Percentiles rank a stretch among this genome's conserved stretches.
phyloP scores from a whole-genome alignment of 2,329 filamentous ascomycete genomes.

The Furcasterigmium sp. region DNA sequence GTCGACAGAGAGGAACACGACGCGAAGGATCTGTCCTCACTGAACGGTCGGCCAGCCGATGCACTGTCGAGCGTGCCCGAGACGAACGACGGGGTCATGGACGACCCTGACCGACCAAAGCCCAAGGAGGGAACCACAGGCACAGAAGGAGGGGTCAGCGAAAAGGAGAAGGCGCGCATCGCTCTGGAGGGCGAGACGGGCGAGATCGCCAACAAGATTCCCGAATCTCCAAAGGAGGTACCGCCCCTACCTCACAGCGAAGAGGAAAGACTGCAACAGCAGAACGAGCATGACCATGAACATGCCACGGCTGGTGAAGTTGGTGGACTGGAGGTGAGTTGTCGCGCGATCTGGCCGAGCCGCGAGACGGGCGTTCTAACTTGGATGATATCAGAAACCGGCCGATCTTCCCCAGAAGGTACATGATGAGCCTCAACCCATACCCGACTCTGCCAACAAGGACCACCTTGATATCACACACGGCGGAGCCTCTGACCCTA shows the following conservation, averaged over 20 bases:
- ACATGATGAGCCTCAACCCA: conserved; percentile 66
- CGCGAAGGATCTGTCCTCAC: conserved; percentile 32
- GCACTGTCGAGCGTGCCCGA: conserved; percentile 48
- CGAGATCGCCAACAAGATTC: conserved; percentile 66
- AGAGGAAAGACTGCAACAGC: conserved; percentile 57
- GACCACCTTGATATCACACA: conserved; percentile 51
- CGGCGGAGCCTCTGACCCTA: conserved; percentile 16
- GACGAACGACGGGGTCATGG: conserved; percentile 81
- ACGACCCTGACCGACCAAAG: conserved; percentile 69
- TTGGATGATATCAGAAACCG: conserved; percentile 57
- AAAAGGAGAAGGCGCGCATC: conserved; percentile 75
- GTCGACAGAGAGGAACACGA: conserved; percentile 40
- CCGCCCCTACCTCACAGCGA: conserved; percentile 79
- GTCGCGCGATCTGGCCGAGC: conserved; percentile 1
- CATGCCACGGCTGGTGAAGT: conserved; percentile 30
- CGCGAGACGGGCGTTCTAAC: too few species aligned
- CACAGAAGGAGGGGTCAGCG: conserved; percentile 82
- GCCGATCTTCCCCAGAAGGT: conserved; percentile 73
- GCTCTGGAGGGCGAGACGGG: conserved; percentile 61
- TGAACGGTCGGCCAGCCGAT: conserved; percentile 40
- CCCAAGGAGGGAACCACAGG: conserved; percentile 85
- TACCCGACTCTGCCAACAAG: conserved; percentile 61
- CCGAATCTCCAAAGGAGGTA: conserved; percentile 78
- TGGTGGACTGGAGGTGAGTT: conserved; percentile 54
- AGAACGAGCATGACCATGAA: conserved; percentile 35